Percentiles rank a stretch among this genome's conserved stretches.
phyloP scores from a whole-genome alignment of 1,139 yeast genomes.

The Komagataea norvegica region DNA sequence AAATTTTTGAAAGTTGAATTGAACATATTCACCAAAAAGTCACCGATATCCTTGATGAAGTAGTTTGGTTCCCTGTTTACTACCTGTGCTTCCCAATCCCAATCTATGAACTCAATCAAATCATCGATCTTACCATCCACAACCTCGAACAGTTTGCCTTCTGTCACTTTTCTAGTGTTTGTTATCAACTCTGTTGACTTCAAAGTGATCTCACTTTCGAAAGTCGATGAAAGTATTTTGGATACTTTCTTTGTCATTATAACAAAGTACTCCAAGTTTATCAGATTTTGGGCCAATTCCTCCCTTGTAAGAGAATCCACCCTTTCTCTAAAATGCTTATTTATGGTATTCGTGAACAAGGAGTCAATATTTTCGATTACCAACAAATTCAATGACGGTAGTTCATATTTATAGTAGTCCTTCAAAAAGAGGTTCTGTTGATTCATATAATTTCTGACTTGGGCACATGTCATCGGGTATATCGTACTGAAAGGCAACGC shows the following conservation, averaged over 20 bases:
- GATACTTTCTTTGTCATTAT: constrained; percentile 45
- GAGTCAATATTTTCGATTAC: constrained; percentile 63
- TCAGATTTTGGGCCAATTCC: constrained; percentile 81
- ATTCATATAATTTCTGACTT: constrained; percentile 60
- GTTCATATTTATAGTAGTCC: constrained; percentile 54
- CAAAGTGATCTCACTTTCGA: constrained; percentile 30
- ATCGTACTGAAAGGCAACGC: constrained; percentile 84
- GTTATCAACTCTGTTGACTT: constrained; percentile 54
- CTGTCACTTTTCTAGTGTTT: constrained; percentile 67
- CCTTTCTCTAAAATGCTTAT: constrained; percentile 60
- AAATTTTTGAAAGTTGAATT: constrained; percentile 80
- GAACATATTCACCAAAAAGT: constrained; percentile 80
- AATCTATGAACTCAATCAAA: constrained; percentile 78
- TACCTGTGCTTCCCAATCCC: constrained; percentile 66
- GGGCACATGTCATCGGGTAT: constrained; percentile 80
- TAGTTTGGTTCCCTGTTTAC: constrained; percentile 61
- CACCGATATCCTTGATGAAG: constrained; percentile 81
- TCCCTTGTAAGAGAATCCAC: constrained; percentile 77
- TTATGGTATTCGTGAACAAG: constrained; percentile 65
- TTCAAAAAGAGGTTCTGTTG: constrained; percentile 60
- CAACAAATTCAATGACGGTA: constrained; percentile 42
- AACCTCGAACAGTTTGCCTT: constrained; percentile 72
- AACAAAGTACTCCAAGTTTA: constrained; percentile 82
- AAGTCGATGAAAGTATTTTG: constrained; percentile 32
- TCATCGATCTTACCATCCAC: constrained; percentile 77